Evolutionary conservation across 208 protist species (phyloP).

Genomic region (Balamuthia mandrillaris): DNA sequence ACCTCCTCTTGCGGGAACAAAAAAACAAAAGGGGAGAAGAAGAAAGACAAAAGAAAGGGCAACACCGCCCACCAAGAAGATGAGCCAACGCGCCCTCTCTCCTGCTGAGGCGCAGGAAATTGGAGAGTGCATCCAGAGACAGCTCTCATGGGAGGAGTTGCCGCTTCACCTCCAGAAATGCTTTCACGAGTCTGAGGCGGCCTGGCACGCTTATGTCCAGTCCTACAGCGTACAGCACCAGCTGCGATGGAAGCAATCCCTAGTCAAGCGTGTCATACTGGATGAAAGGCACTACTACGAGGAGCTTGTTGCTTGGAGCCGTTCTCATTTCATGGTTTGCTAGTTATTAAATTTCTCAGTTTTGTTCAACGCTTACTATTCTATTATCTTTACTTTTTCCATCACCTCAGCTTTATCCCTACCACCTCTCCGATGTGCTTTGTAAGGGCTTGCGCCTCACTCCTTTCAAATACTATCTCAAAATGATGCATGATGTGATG

Average conservation of each 20-base stretch:
- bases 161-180: background rate
- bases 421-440: conserved; percentile 71
- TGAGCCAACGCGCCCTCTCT: too few species aligned
- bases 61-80: too few species aligned
- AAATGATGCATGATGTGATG: conserved; percentile 77
- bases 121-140: background rate
- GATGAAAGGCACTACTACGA: conserved; percentile 71
- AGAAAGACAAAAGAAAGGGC: too few species aligned
- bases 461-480: conserved; percentile 73
- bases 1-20: too few species aligned
- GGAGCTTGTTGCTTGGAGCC: conserved; percentile 58
- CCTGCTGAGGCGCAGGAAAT: conserved; percentile 14
- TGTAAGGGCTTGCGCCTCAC: conserved; percentile 59
- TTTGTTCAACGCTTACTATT: background rate
- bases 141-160: background rate
- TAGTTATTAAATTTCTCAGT: background rate
- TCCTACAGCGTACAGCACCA: conserved; percentile 52
- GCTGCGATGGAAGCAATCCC: conserved; percentile 61
- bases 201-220: background rate
- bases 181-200: background rate
- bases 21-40: too few species aligned
- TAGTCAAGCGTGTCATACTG: conserved; percentile 48
- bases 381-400: background rate
- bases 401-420: conserved; percentile 69
- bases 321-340: conserved; percentile 56